These are phyloP conservation scores for Sesbania bispinosa DNA, from an alignment of 306 rosid genomes.

Conservation along the genomic window DNA sequence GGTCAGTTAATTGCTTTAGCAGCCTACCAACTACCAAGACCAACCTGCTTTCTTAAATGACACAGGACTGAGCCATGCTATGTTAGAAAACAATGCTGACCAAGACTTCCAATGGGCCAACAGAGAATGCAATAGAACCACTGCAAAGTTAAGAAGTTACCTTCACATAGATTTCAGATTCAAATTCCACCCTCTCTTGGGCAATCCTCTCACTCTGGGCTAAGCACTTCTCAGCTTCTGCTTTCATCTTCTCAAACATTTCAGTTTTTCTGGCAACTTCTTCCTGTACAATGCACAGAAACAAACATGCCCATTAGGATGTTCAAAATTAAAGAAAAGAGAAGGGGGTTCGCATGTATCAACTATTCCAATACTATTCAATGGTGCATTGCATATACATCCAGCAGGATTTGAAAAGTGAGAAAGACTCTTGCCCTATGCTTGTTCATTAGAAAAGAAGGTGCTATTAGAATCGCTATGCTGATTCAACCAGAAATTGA, in stretches of 20 bases:
- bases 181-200: constrained; percentile 73
- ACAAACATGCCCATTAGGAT: neutral
- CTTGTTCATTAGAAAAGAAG: neutral
- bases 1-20: neutral
- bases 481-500: neutral
- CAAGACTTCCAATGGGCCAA: constrained; percentile 4
- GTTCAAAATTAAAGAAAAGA: constrained; percentile 6
- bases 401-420: neutral
- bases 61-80: neutral
- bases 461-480: neutral
- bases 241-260: constrained; percentile 71
- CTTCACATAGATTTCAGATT: constrained; percentile 67
- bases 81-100: neutral
- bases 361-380: neutral
- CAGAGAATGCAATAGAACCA: constrained; percentile 1
- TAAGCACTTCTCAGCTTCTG: constrained; percentile 78
- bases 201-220: constrained; percentile 70
- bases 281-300: constrained; percentile 51
- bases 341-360: neutral
- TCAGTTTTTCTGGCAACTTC: constrained; percentile 74
- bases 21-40: neutral
- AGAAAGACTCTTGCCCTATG: constrained; percentile 7
- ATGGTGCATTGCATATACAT: neutral
- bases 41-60: neutral
- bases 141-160: constrained; percentile 31